phyloP scores from a whole-genome alignment of 306 rosid species.

The Chamaecrista fasciculata region DNA sequence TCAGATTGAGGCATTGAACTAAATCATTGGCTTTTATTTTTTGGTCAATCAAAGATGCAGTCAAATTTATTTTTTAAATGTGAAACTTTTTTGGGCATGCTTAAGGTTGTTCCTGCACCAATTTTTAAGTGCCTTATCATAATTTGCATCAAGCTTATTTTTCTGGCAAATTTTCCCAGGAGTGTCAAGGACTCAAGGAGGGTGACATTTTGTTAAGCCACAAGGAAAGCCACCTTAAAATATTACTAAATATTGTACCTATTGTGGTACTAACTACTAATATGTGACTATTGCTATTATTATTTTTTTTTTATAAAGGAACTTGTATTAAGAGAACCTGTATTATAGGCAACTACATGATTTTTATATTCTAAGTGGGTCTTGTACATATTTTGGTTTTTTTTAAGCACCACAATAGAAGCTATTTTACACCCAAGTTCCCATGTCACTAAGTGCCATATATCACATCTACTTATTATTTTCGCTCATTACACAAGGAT shows the following conservation, averaged over 20 bases:
- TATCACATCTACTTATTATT: background rate
- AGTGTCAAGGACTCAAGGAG: constrained; percentile 3
- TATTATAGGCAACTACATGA: too few species aligned
- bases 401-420: background rate
- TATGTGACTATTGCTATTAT: background rate
- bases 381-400: too few species aligned
- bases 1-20: constrained; percentile 9
- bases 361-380: too few species aligned
- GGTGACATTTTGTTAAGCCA: background rate
- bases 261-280: background rate
- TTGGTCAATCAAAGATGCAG: constrained; percentile 2
- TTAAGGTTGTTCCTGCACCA: background rate
- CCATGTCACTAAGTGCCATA: background rate
- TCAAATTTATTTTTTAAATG: background rate
- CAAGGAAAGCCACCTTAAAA: background rate
- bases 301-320: background rate
- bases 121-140: constrained; percentile 11
- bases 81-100: background rate
- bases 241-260: background rate
- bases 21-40: constrained; percentile 12
- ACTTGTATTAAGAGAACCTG: background rate
- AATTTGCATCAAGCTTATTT: background rate
- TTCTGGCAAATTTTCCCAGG: constrained; percentile 4
- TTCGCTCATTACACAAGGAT: background rate
- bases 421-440: background rate